A percentile compares a stretch with the other conserved stretches of the same genome.
These are phyloP conservation scores for Penicillium malachiteum DNA, from an alignment of 495 filamentous ascomycete genomes.

Conservation along the genomic window DNA sequence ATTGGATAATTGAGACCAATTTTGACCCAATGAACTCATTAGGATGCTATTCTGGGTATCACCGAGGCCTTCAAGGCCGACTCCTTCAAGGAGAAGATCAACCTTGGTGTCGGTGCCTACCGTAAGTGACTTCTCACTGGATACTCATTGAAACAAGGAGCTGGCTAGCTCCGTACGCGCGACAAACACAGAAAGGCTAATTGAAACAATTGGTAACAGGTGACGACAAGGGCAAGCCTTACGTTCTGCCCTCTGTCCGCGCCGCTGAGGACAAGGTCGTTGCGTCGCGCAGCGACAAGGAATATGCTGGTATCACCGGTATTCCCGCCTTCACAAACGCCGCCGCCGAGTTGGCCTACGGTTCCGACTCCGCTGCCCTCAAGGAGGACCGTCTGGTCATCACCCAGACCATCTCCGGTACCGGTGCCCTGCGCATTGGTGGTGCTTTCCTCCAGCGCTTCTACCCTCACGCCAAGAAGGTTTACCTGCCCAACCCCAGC, in stretches of 20 bases:
- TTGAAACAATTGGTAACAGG: slow-evolving; percentile 38
- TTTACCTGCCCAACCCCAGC: slow-evolving; percentile 93
- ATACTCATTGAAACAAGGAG: background rate
- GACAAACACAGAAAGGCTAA: slow-evolving; percentile 9
- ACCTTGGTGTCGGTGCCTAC: slow-evolving; percentile 72
- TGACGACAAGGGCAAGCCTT: slow-evolving; percentile 95
- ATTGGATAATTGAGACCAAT: slow-evolving; percentile 16
- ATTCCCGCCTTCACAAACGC: slow-evolving; percentile 90
- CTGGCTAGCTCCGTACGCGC: background rate
- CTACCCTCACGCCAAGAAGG: slow-evolving; percentile 86
- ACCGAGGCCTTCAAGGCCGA: slow-evolving; percentile 99
- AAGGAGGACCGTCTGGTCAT: slow-evolving; percentile 79
- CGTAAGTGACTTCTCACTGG: slow-evolving; percentile 32
- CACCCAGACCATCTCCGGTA: slow-evolving; percentile 97
- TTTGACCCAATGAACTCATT: slow-evolving; percentile 28
- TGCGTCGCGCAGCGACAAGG: slow-evolving; percentile 78
- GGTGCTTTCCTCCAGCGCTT: slow-evolving; percentile 88
- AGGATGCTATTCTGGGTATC: slow-evolving; percentile 89
- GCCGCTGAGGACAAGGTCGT: slow-evolving; percentile 86
- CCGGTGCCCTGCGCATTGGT: slow-evolving; percentile 90
- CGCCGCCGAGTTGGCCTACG: slow-evolving; percentile 88
- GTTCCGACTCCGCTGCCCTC: slow-evolving; percentile 70
- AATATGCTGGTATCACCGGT: slow-evolving; percentile 97
- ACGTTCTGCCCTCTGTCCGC: slow-evolving; percentile 91
- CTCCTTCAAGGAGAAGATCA: slow-evolving; percentile 88